phyloP scores from a whole-genome alignment of 2,329 filamentous ascomycete species.

The Neonectria sp. region DNA sequence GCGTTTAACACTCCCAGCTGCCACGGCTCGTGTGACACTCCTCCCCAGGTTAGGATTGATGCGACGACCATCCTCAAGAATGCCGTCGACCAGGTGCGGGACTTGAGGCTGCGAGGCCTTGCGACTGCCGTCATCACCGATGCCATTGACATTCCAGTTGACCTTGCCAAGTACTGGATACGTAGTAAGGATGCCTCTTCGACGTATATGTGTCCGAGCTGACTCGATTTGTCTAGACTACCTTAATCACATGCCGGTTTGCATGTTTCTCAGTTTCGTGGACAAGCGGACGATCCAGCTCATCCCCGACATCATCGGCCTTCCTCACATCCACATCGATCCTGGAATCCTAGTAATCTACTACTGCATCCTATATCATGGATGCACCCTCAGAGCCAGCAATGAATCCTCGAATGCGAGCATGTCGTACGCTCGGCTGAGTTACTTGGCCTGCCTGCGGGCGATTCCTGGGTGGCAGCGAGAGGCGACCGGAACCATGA shows the following conservation, averaged over 20 bases:
- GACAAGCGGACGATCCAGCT: constrained; percentile 48
- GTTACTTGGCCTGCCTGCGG: constrained; percentile 50
- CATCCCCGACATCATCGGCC: constrained; percentile 44
- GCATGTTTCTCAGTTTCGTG: constrained; percentile 49
- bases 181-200: constrained; percentile 36
- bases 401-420: constrained; percentile 32
- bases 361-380: constrained; percentile 47
- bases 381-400: constrained; percentile 42
- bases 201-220: background rate
- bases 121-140: constrained; percentile 42
- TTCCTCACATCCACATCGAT: constrained; percentile 25
- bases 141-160: constrained; percentile 44
- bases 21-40: constrained; percentile 24
- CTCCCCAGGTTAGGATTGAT: constrained; percentile 38
- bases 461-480: constrained; percentile 49
- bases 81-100: constrained; percentile 49
- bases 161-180: constrained; percentile 49
- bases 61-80: constrained; percentile 47
- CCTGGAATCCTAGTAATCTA: constrained; percentile 27
- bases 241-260: constrained; percentile 48
- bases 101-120: constrained; percentile 41
- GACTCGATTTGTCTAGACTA: constrained; percentile 38
- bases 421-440: constrained; percentile 41
- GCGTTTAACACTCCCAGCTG: constrained; percentile 22
- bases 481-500: constrained; percentile 50